Evolutionary conservation across 495 filamentous ascomycete species (phyloP).

Genomic region (Alectoria sarmentosa): DNA sequence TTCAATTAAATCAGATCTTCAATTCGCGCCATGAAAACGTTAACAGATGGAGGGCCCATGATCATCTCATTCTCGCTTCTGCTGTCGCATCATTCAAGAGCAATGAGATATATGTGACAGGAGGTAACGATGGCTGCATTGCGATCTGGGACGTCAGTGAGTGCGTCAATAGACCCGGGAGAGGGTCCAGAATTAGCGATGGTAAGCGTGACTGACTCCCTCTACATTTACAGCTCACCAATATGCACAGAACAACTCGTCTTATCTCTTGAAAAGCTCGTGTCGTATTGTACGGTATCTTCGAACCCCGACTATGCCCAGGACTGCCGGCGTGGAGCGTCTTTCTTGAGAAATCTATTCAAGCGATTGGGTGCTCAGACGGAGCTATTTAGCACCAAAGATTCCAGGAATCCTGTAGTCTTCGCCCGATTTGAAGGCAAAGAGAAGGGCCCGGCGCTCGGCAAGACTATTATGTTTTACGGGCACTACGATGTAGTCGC

Average conservation of each 20-base stretch:
- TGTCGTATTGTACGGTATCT: slow-evolving; percentile 86
- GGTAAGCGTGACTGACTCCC: slow-evolving; percentile 33
- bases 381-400: slow-evolving; percentile 69
- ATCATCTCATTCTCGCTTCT: slow-evolving; percentile 83
- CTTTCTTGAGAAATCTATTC: slow-evolving; percentile 80
- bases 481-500: slow-evolving; percentile 99
- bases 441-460: slow-evolving; percentile 42
- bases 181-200: slow-evolving; percentile 49
- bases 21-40: slow-evolving; percentile 83
- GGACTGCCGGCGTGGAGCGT: slow-evolving; percentile 88
- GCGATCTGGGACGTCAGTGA: slow-evolving; percentile 78
- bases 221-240: slow-evolving; percentile 8
- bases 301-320: slow-evolving; percentile 73
- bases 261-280: slow-evolving; percentile 71
- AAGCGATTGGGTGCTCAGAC: slow-evolving; percentile 85
- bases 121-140: slow-evolving; percentile 87
- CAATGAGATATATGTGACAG: slow-evolving; percentile 77
- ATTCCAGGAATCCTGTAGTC: slow-evolving; percentile 78
- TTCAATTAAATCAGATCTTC: slow-evolving; percentile 55
- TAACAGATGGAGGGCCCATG: slow-evolving; percentile 76
- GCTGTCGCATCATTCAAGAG: slow-evolving; percentile 59
- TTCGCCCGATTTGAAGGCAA: slow-evolving; percentile 79
- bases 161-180: slow-evolving; percentile 38
- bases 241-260: slow-evolving; percentile 62
- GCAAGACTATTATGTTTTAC: slow-evolving; percentile 91